phyloP scores from a whole-genome alignment of 2,329 filamentous ascomycete genomes.

The Tolypocladium nubicola region DNA sequence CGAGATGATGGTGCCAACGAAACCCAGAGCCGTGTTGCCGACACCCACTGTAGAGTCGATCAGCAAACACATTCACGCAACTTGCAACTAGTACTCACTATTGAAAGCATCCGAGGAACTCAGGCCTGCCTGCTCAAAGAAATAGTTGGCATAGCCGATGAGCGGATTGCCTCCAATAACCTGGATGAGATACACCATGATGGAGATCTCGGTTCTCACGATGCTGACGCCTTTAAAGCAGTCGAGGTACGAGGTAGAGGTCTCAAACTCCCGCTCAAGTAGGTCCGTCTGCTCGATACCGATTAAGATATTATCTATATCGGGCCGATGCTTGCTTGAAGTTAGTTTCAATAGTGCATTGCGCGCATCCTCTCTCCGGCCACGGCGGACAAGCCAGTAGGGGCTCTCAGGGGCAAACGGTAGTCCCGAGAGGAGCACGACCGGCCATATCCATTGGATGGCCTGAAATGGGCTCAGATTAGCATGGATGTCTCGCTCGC shows the following conservation, averaged over 20 bases:
- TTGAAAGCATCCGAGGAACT: conserved; percentile 10
- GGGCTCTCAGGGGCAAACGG: conserved; percentile 38
- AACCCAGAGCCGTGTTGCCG: conserved; percentile 28
- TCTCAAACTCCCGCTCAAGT: conserved; percentile 39
- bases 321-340: conserved; percentile 12
- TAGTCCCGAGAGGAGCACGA: conserved; percentile 31
- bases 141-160: conserved; percentile 47
- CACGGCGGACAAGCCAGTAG: conserved; percentile 37
- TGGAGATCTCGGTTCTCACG: conserved; percentile 44
- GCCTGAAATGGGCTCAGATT: conserved; percentile 13
- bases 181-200: conserved; percentile 55
- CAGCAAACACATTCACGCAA: not conserved
- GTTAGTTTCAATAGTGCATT: conserved; percentile 31
- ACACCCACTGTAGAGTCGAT: conserved; percentile 12
- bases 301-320: conserved; percentile 31
- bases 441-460: conserved; percentile 39
- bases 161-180: conserved; percentile 54
- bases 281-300: conserved; percentile 49
- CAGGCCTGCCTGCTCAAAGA: conserved; percentile 23
- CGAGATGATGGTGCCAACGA: conserved; percentile 27
- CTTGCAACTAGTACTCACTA: conserved; percentile 4
- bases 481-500: not conserved
- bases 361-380: conserved; percentile 28
- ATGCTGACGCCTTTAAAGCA: conserved; percentile 38
- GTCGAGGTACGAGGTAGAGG: conserved; percentile 37